Evolutionary conservation across 768 basidiomycete species (phyloP).

Genomic region (Amanita brunnescens): DNA sequence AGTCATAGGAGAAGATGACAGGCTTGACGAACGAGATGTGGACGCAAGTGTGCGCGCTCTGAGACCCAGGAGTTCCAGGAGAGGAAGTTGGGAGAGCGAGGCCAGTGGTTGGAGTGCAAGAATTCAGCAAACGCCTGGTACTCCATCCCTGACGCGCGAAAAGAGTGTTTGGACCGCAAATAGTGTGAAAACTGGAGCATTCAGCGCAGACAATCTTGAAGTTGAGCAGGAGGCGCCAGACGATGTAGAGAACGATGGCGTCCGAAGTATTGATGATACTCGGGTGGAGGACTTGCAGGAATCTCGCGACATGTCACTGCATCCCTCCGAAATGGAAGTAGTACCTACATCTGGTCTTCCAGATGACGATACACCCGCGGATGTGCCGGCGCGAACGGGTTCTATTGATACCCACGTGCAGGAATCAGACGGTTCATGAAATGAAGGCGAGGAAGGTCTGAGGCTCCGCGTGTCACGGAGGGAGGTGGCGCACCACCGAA

Average conservation of each 20-base stretch:
- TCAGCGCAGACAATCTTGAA: slow-evolving; percentile 40
- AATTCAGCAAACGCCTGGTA: slow-evolving; percentile 39
- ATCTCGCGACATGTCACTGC: neutral
- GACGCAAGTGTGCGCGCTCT: slow-evolving; percentile 89
- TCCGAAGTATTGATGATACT: neutral
- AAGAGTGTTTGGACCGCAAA: slow-evolving; percentile 55
- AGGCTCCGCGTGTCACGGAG: neutral
- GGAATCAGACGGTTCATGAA: neutral
- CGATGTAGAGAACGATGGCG: slow-evolving; percentile 3
- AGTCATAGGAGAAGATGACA: slow-evolving; percentile 57
- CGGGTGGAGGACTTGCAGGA: neutral
- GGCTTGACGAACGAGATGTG: slow-evolving; percentile 58
- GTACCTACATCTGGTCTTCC: neutral
- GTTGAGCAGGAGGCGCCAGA: slow-evolving; percentile 19
- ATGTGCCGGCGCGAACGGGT: neutral
- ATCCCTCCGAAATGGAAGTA: neutral
- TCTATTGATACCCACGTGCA: slow-evolving; percentile 1
- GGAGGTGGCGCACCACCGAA: neutral
- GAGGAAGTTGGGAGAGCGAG: slow-evolving; percentile 90
- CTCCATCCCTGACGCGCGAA: slow-evolving; percentile 39
- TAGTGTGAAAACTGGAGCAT: slow-evolving; percentile 49
- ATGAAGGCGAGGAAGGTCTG: neutral
- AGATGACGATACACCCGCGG: neutral
- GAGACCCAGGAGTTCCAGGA: slow-evolving; percentile 73
- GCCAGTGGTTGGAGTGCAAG: slow-evolving; percentile 83